phyloP scores from a whole-genome alignment of 2,329 filamentous ascomycete species.

The Cladosporium colombiae region DNA sequence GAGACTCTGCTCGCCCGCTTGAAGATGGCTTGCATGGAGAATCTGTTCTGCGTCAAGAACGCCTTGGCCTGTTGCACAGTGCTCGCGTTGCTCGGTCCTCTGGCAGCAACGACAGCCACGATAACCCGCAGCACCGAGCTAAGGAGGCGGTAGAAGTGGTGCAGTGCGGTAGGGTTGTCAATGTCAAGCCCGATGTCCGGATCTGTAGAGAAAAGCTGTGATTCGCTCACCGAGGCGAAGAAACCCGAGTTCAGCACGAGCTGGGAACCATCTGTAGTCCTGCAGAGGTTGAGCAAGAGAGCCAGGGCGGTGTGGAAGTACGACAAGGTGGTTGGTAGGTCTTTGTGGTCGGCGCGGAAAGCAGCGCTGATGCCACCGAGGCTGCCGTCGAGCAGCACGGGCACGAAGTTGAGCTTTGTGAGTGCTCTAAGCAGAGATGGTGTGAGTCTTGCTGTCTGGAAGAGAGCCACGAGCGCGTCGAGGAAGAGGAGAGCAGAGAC shows the following conservation, averaged over 20 bases:
- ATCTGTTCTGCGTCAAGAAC: slow-evolving; percentile 81
- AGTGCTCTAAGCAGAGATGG: slow-evolving; percentile 76
- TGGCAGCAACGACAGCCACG: slow-evolving; percentile 75
- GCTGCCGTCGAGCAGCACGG: slow-evolving; percentile 82
- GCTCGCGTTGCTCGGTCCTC: slow-evolving; percentile 76
- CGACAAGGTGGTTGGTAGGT: slow-evolving; percentile 57
- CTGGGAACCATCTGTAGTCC: slow-evolving; percentile 78
- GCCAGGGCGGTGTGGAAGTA: slow-evolving; percentile 75
- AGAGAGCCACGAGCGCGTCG: slow-evolving; percentile 72
- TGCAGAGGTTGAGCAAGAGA: slow-evolving; percentile 76
- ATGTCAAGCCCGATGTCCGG: slow-evolving; percentile 85
- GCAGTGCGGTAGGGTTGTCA: slow-evolving; percentile 68
- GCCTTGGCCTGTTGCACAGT: slow-evolving; percentile 71
- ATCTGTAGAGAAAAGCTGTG: slow-evolving; percentile 83
- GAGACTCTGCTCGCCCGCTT: slow-evolving; percentile 85
- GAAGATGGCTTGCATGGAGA: slow-evolving; percentile 82
- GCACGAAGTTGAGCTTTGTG: slow-evolving; percentile 84
- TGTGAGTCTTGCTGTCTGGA: slow-evolving; percentile 66
- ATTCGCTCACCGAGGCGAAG: slow-evolving; percentile 77
- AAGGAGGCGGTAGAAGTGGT: slow-evolving; percentile 81
- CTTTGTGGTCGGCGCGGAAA: slow-evolving; percentile 44
- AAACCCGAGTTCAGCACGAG: slow-evolving; percentile 87
- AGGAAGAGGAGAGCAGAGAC: slow-evolving; percentile 85
- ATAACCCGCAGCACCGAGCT: slow-evolving; percentile 79
- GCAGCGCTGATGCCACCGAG: slow-evolving; percentile 76